Conservation (phyloP, 1,284 basidiomycete species). For the Puccinia horiana region DNA sequence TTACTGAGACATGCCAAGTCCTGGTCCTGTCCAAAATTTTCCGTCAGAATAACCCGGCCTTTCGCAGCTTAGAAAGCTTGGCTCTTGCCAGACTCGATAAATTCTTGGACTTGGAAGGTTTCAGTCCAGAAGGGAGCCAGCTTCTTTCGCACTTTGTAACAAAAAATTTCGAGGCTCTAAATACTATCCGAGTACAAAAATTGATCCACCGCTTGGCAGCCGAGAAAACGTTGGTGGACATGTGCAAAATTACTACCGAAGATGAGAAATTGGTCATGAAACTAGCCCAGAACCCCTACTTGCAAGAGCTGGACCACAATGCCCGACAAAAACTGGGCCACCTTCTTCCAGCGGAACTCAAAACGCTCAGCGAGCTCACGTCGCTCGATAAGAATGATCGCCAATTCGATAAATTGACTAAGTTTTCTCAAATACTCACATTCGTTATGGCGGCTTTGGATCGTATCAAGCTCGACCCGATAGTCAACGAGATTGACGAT, state of each 20-base stretch:
- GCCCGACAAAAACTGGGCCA: background rate
- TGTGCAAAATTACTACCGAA: background rate
- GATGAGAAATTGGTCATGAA: background rate
- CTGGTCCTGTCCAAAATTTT: background rate
- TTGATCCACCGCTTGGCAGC: background rate
- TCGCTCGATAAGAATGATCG: background rate
- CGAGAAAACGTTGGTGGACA: background rate
- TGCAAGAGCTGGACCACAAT: background rate
- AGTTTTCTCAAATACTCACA: background rate
- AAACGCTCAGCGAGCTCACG: background rate
- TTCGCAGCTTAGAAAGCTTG: background rate
- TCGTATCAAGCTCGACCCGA: background rate
- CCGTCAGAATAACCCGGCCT: background rate
- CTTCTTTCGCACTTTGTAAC: background rate
- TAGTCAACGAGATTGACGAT: background rate
- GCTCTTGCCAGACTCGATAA: background rate
- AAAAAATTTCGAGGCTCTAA: background rate
- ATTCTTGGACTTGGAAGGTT: background rate
- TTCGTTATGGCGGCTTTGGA: background rate
- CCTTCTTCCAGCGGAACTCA: background rate
- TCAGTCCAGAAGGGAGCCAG: background rate
- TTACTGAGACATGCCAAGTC: background rate
- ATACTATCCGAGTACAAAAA: background rate
- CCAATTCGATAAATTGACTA: background rate
- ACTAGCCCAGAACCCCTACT: background rate